Evolutionary conservation across 768 basidiomycete genomes (phyloP).

Genomic region (Hericium erinaceus): DNA sequence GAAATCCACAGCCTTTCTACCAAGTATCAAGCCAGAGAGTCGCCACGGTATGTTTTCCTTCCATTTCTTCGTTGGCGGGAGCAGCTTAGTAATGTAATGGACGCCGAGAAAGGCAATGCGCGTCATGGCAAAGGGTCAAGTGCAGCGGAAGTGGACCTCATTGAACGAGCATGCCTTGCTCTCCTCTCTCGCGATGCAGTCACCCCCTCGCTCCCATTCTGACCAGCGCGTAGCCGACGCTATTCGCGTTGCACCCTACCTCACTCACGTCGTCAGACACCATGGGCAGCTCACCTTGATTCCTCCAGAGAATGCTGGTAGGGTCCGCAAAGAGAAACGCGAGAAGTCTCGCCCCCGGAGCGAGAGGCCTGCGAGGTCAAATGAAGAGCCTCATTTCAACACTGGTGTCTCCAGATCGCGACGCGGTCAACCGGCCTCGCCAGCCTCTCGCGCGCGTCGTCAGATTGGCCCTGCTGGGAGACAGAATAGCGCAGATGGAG

Average conservation of each 20-base stretch:
- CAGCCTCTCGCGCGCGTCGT: slow-evolving; percentile 3
- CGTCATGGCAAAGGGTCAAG: slow-evolving; percentile 15
- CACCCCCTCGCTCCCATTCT: slow-evolving; percentile 13
- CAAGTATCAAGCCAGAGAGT: too few relatives aligned
- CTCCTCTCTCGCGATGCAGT: slow-evolving; percentile 13
- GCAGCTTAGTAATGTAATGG: background rate
- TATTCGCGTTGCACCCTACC: slow-evolving; percentile 39
- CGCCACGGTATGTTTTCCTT: too few relatives aligned
- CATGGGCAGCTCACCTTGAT: slow-evolving; percentile 42
- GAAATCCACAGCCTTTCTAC: background rate
- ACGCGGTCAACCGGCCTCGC: slow-evolving; percentile 11
- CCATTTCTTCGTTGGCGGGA: too few relatives aligned
- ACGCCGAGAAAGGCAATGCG: slow-evolving; percentile 2
- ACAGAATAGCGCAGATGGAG: slow-evolving; percentile 23
- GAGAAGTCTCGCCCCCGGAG: slow-evolving; percentile 12
- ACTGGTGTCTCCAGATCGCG: slow-evolving; percentile 10
- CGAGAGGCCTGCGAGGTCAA: slow-evolving; percentile 6
- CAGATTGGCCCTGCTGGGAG: slow-evolving; percentile 3
- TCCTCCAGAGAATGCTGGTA: slow-evolving; percentile 42
- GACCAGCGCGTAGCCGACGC: slow-evolving; percentile 19
- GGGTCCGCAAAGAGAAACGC: slow-evolving; percentile 33
- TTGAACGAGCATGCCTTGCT: slow-evolving; percentile 15
- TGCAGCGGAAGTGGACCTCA: slow-evolving; percentile 8
- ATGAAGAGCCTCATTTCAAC: slow-evolving; percentile 15
- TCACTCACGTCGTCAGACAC: slow-evolving; percentile 45